Evolutionary conservation across 441 rosid species (phyloP), one percentile per base, ranked within the genome.

Genomic region (Biscutella laevigata): DNA sequence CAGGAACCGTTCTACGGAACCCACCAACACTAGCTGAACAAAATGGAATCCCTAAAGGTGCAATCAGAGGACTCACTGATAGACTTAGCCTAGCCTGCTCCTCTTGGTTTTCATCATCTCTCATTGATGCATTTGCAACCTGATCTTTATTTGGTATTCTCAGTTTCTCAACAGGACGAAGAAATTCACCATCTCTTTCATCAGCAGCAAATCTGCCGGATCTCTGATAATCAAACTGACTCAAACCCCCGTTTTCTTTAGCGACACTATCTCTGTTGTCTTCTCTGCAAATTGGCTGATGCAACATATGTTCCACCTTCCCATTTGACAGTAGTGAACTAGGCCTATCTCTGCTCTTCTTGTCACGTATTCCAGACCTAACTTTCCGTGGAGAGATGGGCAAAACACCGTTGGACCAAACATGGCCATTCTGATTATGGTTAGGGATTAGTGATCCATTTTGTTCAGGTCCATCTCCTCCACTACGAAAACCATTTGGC

Each of bases 331-430:
- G 68, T 47, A 88, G 80, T 7, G 79, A 65, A 59, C 92, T 81
- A 27, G 83, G 77, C 63, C 80, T 73, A 66, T 88, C 92, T 79
- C 71, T 76, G 49, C 62, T 43, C 77, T 79, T 85, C 65, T 84
- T 70, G 40, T 53, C 53, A 4, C 61, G 50, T 22, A 52, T 22
- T 22, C 63, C 68, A 0, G 67, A 71, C 59, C 71, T 58, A 17
- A 59, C 47, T 41, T 71, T 69, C 52, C 59, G 13, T 4, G 75
- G 72, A 22, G 68, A 65, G 40, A 64, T 44, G 10, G 66, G 65
- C 47, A 70, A 56, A 66, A 52, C 67, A 25, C 65, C 73, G 53
- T 77, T 82, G 10, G 96, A 77, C 86, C 72, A 69, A 33, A 75
- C 69, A 52, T 80, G 66, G 8, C 52, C 64, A 59, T 57, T 74